Percentiles rank a stretch among this genome's conserved stretches.
Conservation (phyloP, 208 protist species). For the Trypanosomatidae sp. region DNA sequence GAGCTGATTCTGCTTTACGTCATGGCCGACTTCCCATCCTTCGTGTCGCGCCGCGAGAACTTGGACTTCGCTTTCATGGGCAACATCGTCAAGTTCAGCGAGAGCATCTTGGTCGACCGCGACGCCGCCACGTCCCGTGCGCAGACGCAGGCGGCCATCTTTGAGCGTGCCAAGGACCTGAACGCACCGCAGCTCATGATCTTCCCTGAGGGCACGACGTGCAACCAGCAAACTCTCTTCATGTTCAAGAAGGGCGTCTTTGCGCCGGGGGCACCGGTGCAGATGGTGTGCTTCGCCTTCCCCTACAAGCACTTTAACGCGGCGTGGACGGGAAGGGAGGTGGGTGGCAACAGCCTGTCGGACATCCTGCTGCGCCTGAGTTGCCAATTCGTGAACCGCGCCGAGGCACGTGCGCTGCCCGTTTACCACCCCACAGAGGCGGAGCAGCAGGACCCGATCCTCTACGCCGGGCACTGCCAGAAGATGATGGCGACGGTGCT, state of each 20-base stretch:
- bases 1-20: slow-evolving; percentile 76
- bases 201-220: slow-evolving; percentile 90
- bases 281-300: slow-evolving; percentile 87
- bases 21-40: slow-evolving; percentile 62
- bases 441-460: slow-evolving; percentile 61
- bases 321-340: slow-evolving; percentile 71
- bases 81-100: slow-evolving; percentile 38
- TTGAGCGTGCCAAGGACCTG: slow-evolving; percentile 49
- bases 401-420: slow-evolving; percentile 78
- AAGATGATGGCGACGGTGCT: slow-evolving; percentile 81
- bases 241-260: slow-evolving; percentile 88
- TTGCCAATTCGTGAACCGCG: slow-evolving; percentile 86
- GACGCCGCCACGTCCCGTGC: slow-evolving; percentile 49
- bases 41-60: slow-evolving; percentile 84
- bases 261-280: slow-evolving; percentile 77
- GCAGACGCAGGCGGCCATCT: slow-evolving; percentile 55
- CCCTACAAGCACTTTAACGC: slow-evolving; percentile 90
- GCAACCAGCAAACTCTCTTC: slow-evolving; percentile 77
- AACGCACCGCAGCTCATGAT: slow-evolving; percentile 70
- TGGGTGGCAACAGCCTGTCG: slow-evolving; percentile 63
- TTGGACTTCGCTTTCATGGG: slow-evolving; percentile 58
- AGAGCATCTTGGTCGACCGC: slow-evolving; percentile 83
- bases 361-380: slow-evolving; percentile 73
- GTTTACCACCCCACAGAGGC: slow-evolving; percentile 87
- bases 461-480: slow-evolving; percentile 87